Conservation (phyloP, 352 stramenopile species). For the Blastocystis sp. region DNA sequence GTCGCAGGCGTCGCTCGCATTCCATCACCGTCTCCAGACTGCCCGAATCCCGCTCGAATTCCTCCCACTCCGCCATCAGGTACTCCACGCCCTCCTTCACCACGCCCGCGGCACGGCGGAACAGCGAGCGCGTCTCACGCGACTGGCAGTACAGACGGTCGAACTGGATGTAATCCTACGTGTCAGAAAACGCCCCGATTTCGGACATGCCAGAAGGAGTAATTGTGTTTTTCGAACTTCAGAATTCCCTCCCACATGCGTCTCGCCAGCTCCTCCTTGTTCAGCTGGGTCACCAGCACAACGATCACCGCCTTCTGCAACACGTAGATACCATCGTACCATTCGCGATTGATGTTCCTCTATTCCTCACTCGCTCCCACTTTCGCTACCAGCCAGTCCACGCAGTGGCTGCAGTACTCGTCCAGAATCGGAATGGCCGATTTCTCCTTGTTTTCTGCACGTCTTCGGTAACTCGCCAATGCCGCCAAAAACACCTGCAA, state of each 20-base stretch:
- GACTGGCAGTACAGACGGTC: slow-evolving; percentile 30
- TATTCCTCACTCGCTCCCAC: not conserved
- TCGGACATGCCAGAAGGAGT: slow-evolving; percentile 8
- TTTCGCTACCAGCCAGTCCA: slow-evolving; percentile 41
- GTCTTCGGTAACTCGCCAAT: slow-evolving; percentile 16
- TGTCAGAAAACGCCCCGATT: not conserved
- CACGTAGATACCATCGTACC: slow-evolving; percentile 63
- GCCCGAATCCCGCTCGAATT: slow-evolving; percentile 44
- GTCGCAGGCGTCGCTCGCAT: not conserved
- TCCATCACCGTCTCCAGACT: slow-evolving; percentile 58
- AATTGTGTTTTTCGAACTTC: slow-evolving; percentile 22
- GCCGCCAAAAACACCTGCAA: slow-evolving; percentile 9
- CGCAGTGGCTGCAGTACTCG: slow-evolving; percentile 17
- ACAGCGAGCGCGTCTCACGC: not conserved
- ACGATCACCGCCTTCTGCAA: slow-evolving; percentile 38
- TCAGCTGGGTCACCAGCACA: not conserved
- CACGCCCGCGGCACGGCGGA: not conserved
- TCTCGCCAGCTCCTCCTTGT: slow-evolving; percentile 28
- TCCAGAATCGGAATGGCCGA: not conserved
- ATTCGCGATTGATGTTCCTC: slow-evolving; percentile 44
- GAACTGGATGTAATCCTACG: slow-evolving; percentile 66
- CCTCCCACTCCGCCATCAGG: slow-evolving; percentile 27
- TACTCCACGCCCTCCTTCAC: slow-evolving; percentile 5
- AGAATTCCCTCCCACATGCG: slow-evolving; percentile 66
- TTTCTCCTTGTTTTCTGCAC: not conserved